Evolutionary conservation across 192 early-diverging fungal genomes (phyloP).

Genomic region (Powellomyces hirtus): DNA sequence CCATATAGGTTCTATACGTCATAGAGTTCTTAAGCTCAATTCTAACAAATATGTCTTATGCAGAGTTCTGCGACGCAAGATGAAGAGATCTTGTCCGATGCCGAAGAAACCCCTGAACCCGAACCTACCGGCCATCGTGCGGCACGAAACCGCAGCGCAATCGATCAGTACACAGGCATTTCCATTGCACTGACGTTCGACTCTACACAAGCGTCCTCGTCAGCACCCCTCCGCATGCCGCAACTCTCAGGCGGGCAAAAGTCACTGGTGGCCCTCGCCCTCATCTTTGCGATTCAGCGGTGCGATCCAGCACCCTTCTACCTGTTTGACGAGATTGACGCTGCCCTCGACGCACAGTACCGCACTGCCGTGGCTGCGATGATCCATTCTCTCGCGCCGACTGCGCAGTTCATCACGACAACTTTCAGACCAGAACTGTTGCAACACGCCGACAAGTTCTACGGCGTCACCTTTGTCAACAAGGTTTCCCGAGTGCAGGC

Average conservation of each 20-base stretch:
- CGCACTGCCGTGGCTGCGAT: conserved; percentile 90
- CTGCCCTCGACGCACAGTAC: conserved; percentile 93
- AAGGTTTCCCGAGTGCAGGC: conserved; percentile 86
- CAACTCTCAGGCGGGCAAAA: conserved; percentile 98
- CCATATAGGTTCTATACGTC: not conserved
- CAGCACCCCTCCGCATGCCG: conserved; percentile 70
- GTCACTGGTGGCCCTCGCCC: conserved; percentile 90
- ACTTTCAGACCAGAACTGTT: conserved; percentile 97
- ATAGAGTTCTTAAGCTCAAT: not conserved
- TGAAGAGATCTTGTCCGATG: not conserved
- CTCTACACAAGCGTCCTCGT: conserved; percentile 44
- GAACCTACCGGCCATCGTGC: not conserved
- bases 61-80: conserved; percentile 21
- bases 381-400: conserved; percentile 83
- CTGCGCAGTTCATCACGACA: conserved; percentile 96
- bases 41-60: not conserved
- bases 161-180: conserved; percentile 90
- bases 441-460: conserved; percentile 89
- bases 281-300: conserved; percentile 98
- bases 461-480: conserved; percentile 94
- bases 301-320: conserved; percentile 99
- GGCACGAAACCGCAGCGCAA: conserved; percentile 1
- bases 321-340: conserved; percentile 99
- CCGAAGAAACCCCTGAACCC: not conserved
- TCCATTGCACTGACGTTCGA: conserved; percentile 94